Conservation (phyloP, 495 filamentous ascomycete genomes). For the Penicillium odoratum region DNA sequence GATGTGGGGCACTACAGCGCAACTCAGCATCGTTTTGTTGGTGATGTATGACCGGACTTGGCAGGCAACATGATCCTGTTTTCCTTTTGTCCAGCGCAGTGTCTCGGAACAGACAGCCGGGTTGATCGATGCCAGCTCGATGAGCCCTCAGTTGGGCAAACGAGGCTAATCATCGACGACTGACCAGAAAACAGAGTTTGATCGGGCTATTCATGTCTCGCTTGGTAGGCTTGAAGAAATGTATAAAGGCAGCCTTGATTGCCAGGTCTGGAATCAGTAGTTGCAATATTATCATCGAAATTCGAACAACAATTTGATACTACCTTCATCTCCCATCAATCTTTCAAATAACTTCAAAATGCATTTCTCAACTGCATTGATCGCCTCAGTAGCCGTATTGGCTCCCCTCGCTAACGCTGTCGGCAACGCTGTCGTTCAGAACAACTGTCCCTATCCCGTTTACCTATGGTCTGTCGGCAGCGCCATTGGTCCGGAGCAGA, state of each 20-base stretch:
- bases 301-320: neutral
- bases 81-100: neutral
- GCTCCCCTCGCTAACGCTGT: constrained; percentile 40
- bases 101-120: neutral
- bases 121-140: neutral
- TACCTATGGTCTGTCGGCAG: constrained; percentile 59
- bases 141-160: neutral
- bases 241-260: constrained; percentile 12
- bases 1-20: neutral
- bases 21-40: neutral
- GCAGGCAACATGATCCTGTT: neutral
- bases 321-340: neutral
- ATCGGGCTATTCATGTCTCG: neutral
- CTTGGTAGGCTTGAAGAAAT: neutral
- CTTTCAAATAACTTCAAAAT: constrained; percentile 17
- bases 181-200: neutral
- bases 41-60: neutral
- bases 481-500: constrained; percentile 39
- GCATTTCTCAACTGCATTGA: constrained; percentile 30
- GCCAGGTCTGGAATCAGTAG: neutral
- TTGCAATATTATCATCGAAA: neutral
- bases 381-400: constrained; percentile 29
- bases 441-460: constrained; percentile 48
- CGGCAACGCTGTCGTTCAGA: constrained; percentile 52
- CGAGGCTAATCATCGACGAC: neutral